phyloP scores from a whole-genome alignment of 2,329 filamentous ascomycete species.

The Cryphonectria parasitica region DNA sequence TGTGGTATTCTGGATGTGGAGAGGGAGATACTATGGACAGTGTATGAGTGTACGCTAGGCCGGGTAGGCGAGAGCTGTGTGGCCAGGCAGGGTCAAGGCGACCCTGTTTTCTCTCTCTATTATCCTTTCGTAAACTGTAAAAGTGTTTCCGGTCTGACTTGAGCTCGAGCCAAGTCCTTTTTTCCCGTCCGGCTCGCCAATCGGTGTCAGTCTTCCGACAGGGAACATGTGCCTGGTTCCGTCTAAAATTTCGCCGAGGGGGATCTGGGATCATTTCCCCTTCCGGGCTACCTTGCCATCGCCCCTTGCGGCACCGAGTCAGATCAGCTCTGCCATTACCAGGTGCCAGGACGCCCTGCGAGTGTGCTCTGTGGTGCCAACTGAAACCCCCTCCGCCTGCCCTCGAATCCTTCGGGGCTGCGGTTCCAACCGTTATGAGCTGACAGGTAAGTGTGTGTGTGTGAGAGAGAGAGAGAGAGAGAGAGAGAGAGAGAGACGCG shows the following conservation, averaged over 20 bases:
- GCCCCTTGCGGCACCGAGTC: conserved; percentile 5
- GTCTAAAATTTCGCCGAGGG: conserved; percentile 10
- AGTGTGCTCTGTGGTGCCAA: not conserved
- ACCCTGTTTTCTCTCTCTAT: not conserved
- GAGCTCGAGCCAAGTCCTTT: not conserved
- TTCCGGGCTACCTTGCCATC: not conserved
- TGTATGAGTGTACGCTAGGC: not conserved
- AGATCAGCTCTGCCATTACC: not conserved
- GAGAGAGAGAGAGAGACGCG: no score
- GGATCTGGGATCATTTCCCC: conserved; percentile 8
- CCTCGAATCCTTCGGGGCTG: not conserved
- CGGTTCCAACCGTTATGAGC: not conserved
- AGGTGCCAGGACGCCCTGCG: not conserved
- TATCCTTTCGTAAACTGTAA: not conserved
- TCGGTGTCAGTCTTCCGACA: conserved; percentile 4
- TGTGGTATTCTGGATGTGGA: not conserved
- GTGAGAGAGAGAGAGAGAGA: no score
- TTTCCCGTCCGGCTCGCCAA: not conserved
- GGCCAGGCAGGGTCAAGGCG: not conserved
- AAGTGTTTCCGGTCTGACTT: not conserved
- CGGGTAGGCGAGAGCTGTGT: not conserved
- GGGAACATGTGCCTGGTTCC: not conserved
- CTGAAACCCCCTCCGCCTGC: conserved; percentile 1
- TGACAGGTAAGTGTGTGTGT: not conserved
- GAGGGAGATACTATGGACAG: not conserved